These are phyloP conservation scores for Fraxinus floribunda DNA, from an alignment of 305 asterid genomes.

Conservation along the genomic window DNA sequence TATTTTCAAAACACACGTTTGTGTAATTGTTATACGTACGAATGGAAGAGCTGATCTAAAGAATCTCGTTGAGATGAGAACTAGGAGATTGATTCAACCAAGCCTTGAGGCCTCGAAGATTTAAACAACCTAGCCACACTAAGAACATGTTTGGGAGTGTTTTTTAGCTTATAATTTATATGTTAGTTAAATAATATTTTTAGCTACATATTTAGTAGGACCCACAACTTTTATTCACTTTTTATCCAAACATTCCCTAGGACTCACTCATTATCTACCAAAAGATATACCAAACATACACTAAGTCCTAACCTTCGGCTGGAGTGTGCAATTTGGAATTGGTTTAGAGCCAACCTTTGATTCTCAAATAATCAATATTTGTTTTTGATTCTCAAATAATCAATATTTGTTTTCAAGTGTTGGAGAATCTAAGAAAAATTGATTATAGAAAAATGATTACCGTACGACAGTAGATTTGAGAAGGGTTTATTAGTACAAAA, in stretches of 20 bases:
- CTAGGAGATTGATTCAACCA: not conserved
- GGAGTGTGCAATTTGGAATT: not conserved
- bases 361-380: not conserved
- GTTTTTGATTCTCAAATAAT: not conserved
- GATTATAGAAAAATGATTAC: not conserved
- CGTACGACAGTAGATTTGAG: not conserved
- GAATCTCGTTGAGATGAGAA: not conserved
- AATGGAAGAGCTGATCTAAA: not conserved
- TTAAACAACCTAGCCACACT: not conserved
- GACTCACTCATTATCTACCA: not conserved
- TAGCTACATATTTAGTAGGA: not conserved
- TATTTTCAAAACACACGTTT: not conserved
- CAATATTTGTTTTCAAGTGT: not conserved
- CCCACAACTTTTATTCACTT: no score
- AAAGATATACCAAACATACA: not conserved
- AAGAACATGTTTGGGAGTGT: not conserved
- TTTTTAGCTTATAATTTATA: not conserved
- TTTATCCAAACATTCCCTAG: not conserved
- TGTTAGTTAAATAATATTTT: not conserved
- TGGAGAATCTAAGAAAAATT: not conserved
- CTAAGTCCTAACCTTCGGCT: not conserved
- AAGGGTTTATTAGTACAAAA: not conserved
- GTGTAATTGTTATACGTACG: not conserved
- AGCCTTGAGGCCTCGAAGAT: not conserved
- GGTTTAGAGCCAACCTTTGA: not conserved